These are phyloP conservation scores for Diutina neorugosa DNA, from an alignment of 1,139 yeast genomes.

Conservation along the genomic window DNA sequence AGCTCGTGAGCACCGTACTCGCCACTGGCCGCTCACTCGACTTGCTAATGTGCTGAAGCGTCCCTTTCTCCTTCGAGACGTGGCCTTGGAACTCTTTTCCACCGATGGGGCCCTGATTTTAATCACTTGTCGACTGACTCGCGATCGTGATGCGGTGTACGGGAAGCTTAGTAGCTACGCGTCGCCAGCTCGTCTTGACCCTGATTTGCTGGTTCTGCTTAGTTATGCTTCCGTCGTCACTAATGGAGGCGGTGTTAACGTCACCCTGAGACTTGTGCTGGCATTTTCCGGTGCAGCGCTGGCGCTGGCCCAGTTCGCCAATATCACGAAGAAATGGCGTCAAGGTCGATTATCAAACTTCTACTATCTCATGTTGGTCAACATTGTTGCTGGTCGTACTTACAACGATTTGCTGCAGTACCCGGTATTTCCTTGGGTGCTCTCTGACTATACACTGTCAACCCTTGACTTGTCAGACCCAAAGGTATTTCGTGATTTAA, in stretches of 20 bases:
- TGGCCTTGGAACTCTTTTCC: constrained; percentile 67
- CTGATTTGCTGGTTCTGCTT: neutral
- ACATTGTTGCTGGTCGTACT: constrained; percentile 78
- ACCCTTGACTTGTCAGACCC: constrained; percentile 50
- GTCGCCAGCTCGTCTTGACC: neutral
- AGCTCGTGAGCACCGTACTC: constrained; percentile 25
- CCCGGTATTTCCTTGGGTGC: constrained; percentile 85
- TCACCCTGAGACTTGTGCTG: neutral
- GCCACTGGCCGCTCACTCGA: constrained; percentile 44
- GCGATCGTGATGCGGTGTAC: constrained; percentile 45
- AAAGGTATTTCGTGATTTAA: constrained; percentile 52
- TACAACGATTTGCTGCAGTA: constrained; percentile 80
- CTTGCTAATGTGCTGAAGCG: constrained; percentile 57
- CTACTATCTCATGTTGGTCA: constrained; percentile 63
- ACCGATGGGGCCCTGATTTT: constrained; percentile 58
- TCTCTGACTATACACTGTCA: constrained; percentile 65
- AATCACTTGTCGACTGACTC: constrained; percentile 40
- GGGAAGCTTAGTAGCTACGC: constrained; percentile 21
- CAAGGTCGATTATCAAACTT: constrained; percentile 70
- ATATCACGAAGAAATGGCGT: constrained; percentile 54
- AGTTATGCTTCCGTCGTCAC: neutral
- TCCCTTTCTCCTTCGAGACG: constrained; percentile 64
- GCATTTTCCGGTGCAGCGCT: neutral
- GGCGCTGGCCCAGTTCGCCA: neutral
- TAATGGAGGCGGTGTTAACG: neutral